These are phyloP conservation scores for Hyaloscypha finlandica DNA, from an alignment of 495 filamentous ascomycete species.

Conservation along the genomic window DNA sequence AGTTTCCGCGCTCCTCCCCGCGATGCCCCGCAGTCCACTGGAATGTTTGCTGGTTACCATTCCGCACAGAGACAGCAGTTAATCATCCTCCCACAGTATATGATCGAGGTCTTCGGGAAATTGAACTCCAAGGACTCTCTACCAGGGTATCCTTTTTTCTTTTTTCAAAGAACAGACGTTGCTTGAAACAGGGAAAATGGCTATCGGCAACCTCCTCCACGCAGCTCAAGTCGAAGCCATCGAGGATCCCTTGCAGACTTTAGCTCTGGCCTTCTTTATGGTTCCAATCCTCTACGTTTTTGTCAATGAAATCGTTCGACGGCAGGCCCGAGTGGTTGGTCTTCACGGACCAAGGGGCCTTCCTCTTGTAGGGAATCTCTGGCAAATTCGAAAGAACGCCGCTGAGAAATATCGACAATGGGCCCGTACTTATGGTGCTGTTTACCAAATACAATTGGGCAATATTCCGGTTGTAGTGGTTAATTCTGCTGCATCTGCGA, in stretches of 20 bases:
- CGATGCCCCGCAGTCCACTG: no score
- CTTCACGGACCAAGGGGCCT: conserved; percentile 57
- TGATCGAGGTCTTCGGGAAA: no score
- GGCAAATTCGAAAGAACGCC: conserved; percentile 59
- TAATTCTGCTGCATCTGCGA: conserved; percentile 58
- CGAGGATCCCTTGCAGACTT: conserved; percentile 17
- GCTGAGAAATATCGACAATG: conserved; percentile 62
- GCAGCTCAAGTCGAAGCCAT: neutral
- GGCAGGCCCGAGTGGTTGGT: conserved; percentile 48
- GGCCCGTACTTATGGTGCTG: conserved; percentile 57
- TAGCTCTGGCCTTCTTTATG: conserved; percentile 31
- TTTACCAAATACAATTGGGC: conserved; percentile 67
- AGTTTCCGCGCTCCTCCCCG: no score
- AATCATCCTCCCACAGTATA: no score
- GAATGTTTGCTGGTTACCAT: no score
- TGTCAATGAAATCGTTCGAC: conserved; percentile 54
- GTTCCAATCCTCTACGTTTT: conserved; percentile 48
- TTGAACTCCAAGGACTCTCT: neutral
- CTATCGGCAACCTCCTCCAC: conserved; percentile 21
- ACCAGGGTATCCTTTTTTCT: neutral
- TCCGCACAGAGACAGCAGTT: no score
- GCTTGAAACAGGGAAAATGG: conserved; percentile 13
- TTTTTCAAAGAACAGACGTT: neutral
- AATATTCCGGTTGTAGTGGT: conserved; percentile 63
- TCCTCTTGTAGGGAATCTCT: conserved; percentile 65